Evolutionary conservation across 2,329 filamentous ascomycete species (phyloP).

Genomic region (Whalleya microplaca): DNA sequence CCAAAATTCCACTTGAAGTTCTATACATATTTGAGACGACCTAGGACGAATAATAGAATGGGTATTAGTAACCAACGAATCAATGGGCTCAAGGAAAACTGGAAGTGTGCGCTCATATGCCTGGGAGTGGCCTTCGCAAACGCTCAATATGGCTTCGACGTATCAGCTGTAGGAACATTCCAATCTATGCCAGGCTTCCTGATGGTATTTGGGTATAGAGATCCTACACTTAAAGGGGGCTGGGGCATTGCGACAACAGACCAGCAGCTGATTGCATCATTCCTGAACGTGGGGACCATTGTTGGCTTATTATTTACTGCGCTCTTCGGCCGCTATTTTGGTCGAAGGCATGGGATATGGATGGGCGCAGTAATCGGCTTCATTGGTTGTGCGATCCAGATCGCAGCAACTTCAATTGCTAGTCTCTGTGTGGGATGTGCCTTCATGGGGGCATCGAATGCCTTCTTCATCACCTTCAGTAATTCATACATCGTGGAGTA

Average conservation of each 20-base stretch:
- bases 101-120: slow-evolving; percentile 32
- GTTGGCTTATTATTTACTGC: slow-evolving; percentile 27
- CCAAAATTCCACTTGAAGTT: not conserved
- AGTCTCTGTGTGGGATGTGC: slow-evolving; percentile 31
- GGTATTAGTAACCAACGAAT: slow-evolving; percentile 24
- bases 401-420: slow-evolving; percentile 22
- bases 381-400: slow-evolving; percentile 26
- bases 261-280: slow-evolving; percentile 34
- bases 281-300: slow-evolving; percentile 33
- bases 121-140: slow-evolving; percentile 31
- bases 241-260: slow-evolving; percentile 29
- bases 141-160: slow-evolving; percentile 31
- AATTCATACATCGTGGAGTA: slow-evolving; percentile 34
- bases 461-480: slow-evolving; percentile 33
- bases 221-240: slow-evolving; percentile 18
- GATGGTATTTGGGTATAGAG: slow-evolving; percentile 27
- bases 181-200: slow-evolving; percentile 33
- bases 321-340: slow-evolving; percentile 27
- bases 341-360: slow-evolving; percentile 33
- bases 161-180: slow-evolving; percentile 23
- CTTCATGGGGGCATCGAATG: slow-evolving; percentile 32
- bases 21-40: not conserved
- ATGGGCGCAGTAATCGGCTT: slow-evolving; percentile 27
- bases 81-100: slow-evolving; percentile 28
- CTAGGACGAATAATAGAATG: slow-evolving; percentile 1